Evolutionary conservation across 495 filamentous ascomycete species (phyloP), one percentile per base, ranked within the genome.

Genomic region (Gamarada debralockiae): DNA sequence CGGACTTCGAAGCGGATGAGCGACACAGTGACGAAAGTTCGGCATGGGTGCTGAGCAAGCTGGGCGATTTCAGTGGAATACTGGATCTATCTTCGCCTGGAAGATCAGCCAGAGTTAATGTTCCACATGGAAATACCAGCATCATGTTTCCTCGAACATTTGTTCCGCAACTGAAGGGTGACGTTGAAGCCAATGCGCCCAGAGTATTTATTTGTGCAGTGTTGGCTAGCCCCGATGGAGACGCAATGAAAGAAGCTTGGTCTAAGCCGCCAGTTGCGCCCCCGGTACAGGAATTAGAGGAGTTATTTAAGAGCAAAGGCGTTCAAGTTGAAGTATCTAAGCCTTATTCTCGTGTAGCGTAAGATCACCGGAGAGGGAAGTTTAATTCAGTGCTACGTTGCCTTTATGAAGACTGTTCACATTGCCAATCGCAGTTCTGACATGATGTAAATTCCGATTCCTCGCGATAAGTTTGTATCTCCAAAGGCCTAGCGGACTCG

Each of bases 61-160:
- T 50, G 9, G 47, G 47, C 5, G 47, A 50, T 15, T 50, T 50
- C 33, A 50, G 47, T 17, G 47, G 47, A 3, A 50, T 50, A 9
- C 14, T 36, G 15, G 47, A 50, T 27, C 4, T 17, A 15, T 50
- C 47, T 15, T 18, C 8, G 3, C 17, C 31, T 10, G 13, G 21
- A 13, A 24, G 47, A 12, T 37, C 47, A 10, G 47, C 47, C 9
- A 36, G 47, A 17, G 33, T 38, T 22, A 18, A 34, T 21, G 37
- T 5, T 3, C 47, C 47, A 13, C 47, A 50, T 50, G 47, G 47
- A 36, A 50, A 50, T 25, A 50, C 47, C 3, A 50, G 18, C 21
- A 21, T 50, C 3, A 50, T 50, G 47, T 50, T 50, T 39, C 47
- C 47, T 3, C 17, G 47, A 5, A 50, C 47, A n/a, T 10, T 37